Evolutionary conservation across 306 rosid species (phyloP), one percentile per base, ranked within the genome.

Genomic region (Sindora glabra): DNA sequence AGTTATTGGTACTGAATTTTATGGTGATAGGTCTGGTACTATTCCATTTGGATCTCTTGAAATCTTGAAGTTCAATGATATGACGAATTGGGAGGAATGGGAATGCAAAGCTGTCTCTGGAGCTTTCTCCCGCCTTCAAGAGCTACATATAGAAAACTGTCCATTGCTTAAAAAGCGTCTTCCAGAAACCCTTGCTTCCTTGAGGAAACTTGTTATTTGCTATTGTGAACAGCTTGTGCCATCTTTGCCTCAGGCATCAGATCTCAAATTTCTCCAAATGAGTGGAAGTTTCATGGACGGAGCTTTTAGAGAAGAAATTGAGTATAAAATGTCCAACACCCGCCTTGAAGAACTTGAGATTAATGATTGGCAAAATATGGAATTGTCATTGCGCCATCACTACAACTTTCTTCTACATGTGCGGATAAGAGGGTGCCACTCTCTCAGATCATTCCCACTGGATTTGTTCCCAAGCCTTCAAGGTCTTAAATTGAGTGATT

Each of bases 401-500:
- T 5, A 45, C 27, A 46, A 15, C 29, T 45, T 27, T 29, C 69
- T 70, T 19, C 51, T 3, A 7, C 0, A 0, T 5, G 17, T 70
- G 36, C 0, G 0, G 4, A 62, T 70, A 24, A 1, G 0, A n/a
- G 2, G 21, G 18, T 70, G 51, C 3, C 38, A 45, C 13, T 54
- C 65, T 33, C 37, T 70, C 2, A 27, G 11, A 24, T 25, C 42
- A 18, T 56, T 72, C 0, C 66, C 67, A 0, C 47, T 72, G 2
- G 4, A 61, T 33, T 37, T 67, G 1, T 41, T 65, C 26, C 77
- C 72, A 6, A 57, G 56, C 29, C 66, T 74, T 8, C 1, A 10
- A 0, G 0, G 0, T 3, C 48, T 67, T 6, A 0, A 0, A 0
- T 2, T 67, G 1, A 0, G 0, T 0, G 0, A 1, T 2, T 67